Evolutionary conservation across 108 stramenopile genomes (phyloP).

Genomic region (Fragilaria radians): DNA sequence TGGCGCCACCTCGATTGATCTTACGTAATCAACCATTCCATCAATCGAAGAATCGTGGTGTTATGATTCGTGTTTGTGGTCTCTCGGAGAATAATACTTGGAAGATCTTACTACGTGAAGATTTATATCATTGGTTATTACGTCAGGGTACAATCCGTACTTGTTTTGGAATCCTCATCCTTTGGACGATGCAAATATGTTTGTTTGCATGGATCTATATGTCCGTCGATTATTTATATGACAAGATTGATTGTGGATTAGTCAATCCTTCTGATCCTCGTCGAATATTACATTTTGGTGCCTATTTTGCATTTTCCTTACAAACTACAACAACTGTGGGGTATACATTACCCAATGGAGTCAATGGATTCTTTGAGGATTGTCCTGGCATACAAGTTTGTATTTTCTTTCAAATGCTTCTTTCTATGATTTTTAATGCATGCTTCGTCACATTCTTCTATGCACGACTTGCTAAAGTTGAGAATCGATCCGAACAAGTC

Average conservation of each 20-base stretch:
- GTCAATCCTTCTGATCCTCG: slow-evolving; percentile 25
- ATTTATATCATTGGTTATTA: slow-evolving; percentile 82
- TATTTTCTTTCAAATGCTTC: slow-evolving; percentile 69
- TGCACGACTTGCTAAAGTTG: slow-evolving; percentile 43
- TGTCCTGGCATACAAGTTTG: slow-evolving; percentile 55
- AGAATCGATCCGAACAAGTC: slow-evolving; percentile 56
- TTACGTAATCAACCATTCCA: slow-evolving; percentile 55
- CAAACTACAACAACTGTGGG: slow-evolving; percentile 84
- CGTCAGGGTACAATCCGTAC: slow-evolving; percentile 29
- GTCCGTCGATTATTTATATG: slow-evolving; percentile 27
- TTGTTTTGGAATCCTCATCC: slow-evolving; percentile 26
- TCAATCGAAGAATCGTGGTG: slow-evolving; percentile 42
- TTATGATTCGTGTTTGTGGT: slow-evolving; percentile 19
- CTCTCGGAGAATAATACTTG: not conserved
- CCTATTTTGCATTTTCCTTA: slow-evolving; percentile 72
- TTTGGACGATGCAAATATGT: slow-evolving; percentile 60
- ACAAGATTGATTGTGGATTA: slow-evolving; percentile 49
- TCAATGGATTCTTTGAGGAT: slow-evolving; percentile 67
- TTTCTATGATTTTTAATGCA: slow-evolving; percentile 71
- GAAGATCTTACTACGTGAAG: slow-evolving; percentile 22
- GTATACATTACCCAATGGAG: slow-evolving; percentile 39
- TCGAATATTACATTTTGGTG: slow-evolving; percentile 28
- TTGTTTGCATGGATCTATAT: slow-evolving; percentile 63
- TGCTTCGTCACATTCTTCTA: slow-evolving; percentile 76
- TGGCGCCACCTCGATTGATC: slow-evolving; percentile 66